Conservation (phyloP, 1,284 basidiomycete genomes). For the Cryptococcus maquisensis region DNA sequence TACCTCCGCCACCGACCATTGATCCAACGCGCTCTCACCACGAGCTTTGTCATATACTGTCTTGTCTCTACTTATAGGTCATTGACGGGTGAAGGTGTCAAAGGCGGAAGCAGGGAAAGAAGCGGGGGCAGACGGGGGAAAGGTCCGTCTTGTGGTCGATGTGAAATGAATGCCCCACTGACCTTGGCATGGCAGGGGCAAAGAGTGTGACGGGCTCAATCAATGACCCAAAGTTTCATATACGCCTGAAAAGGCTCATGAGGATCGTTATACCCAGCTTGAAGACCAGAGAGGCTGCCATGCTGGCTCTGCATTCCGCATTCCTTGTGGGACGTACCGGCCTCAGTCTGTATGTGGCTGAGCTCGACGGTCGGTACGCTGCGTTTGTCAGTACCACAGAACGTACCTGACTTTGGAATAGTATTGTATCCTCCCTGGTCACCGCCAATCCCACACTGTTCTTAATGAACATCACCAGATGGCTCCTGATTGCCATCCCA, state of each 20-base stretch:
- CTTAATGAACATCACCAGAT: slow-evolving; percentile 76
- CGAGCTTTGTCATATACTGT: slow-evolving; percentile 43
- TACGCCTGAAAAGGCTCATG: slow-evolving; percentile 70
- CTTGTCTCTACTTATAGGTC: slow-evolving; percentile 31
- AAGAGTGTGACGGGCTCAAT: slow-evolving; percentile 49
- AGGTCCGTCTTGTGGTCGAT: slow-evolving; percentile 4
- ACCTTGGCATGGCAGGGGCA: not conserved
- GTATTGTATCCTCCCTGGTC: slow-evolving; percentile 93
- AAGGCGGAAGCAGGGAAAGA: slow-evolving; percentile 8
- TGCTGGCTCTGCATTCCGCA: slow-evolving; percentile 81
- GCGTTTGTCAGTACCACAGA: slow-evolving; percentile 63
- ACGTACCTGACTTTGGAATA: slow-evolving; percentile 36
- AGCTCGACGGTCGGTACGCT: slow-evolving; percentile 83
- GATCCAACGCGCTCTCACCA: slow-evolving; percentile 63
- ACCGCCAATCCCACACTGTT: slow-evolving; percentile 76
- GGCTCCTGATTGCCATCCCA: slow-evolving; percentile 90
- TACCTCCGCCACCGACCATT: slow-evolving; percentile 64
- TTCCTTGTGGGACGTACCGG: slow-evolving; percentile 84
- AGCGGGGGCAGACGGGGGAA: slow-evolving; percentile 13
- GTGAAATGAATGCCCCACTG: not conserved
- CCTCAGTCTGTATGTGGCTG: slow-evolving; percentile 91
- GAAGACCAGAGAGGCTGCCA: slow-evolving; percentile 76
- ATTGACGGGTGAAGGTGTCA: slow-evolving; percentile 28
- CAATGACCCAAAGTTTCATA: slow-evolving; percentile 78
- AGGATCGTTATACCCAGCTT: slow-evolving; percentile 85